Evolutionary conservation across 164 flowering plant genomes (phyloP).

Genomic region (Sedum album): DNA sequence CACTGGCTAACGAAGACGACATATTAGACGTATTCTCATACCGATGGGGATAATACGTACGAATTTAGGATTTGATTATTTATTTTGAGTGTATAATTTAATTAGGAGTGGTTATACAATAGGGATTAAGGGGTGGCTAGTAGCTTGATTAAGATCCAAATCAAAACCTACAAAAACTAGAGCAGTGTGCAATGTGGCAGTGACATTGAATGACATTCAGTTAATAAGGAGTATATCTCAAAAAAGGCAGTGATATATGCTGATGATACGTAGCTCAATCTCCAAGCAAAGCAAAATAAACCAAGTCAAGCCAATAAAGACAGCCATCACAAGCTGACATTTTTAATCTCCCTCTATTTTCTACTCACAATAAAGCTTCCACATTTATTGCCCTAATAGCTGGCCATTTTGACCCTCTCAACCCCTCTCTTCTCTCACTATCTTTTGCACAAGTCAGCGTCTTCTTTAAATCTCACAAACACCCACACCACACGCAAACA

Average conservation of each 20-base stretch:
- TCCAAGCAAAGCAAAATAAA: not conserved
- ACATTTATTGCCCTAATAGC: constrained; percentile 7
- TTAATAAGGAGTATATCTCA: not conserved
- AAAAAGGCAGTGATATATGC: not conserved
- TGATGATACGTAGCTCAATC: constrained; percentile 2
- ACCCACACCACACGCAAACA: not conserved
- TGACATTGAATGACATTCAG: not conserved
- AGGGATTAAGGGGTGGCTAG: not conserved
- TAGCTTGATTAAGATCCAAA: not conserved
- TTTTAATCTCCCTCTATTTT: not conserved
- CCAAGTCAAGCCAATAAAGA: not conserved
- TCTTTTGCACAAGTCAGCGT: constrained; percentile 1
- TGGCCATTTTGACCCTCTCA: constrained; percentile 1
- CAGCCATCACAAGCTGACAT: not conserved
- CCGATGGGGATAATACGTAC: too few relatives aligned
- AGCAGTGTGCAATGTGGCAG: not conserved
- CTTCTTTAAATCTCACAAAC: not conserved
- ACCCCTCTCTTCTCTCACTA: not conserved
- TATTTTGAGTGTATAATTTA: too few relatives aligned
- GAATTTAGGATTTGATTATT: too few relatives aligned
- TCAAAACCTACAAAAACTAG: constrained; percentile 3
- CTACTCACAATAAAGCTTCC: constrained; percentile 4
- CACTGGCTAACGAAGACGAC: too few relatives aligned
- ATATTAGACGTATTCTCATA: too few relatives aligned
- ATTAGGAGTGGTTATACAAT: too few relatives aligned